Conservation (phyloP, 805 yeast genomes). For the Kodamaea neixiangensis region DNA sequence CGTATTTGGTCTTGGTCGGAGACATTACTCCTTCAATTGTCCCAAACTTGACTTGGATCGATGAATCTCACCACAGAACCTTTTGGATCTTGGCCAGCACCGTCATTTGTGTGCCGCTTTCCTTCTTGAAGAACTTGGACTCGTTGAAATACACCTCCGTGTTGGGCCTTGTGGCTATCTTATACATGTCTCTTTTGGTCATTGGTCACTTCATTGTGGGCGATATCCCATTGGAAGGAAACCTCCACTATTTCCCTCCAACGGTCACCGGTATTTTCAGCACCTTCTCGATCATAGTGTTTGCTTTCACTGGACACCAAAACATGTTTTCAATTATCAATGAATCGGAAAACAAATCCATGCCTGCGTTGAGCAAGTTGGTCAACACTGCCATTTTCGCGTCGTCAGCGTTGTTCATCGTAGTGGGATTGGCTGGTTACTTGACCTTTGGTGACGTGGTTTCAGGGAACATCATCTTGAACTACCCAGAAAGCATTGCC, state of each 20-base stretch:
- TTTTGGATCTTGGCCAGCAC: slow-evolving; percentile 62
- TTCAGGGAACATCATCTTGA: slow-evolving; percentile 74
- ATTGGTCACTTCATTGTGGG: slow-evolving; percentile 64
- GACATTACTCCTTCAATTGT: slow-evolving; percentile 67
- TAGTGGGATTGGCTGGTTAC: slow-evolving; percentile 83
- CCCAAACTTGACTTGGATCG: slow-evolving; percentile 22
- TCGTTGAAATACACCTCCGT: slow-evolving; percentile 85
- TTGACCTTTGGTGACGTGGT: slow-evolving; percentile 83
- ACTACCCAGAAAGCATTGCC: slow-evolving; percentile 63
- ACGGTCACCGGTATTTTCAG: slow-evolving; percentile 54
- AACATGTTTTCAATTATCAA: slow-evolving; percentile 89
- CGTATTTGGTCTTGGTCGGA: slow-evolving; percentile 69
- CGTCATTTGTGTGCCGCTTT: slow-evolving; percentile 54
- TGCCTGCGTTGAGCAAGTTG: slow-evolving; percentile 47
- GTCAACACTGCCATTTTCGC: slow-evolving; percentile 55
- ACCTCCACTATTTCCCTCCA: slow-evolving; percentile 31
- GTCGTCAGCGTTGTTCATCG: slow-evolving; percentile 62
- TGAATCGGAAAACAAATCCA: slow-evolving; percentile 63
- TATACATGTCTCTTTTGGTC: slow-evolving; percentile 72
- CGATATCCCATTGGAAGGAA: slow-evolving; percentile 44
- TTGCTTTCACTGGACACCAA: slow-evolving; percentile 95
- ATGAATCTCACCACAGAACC: slow-evolving; percentile 36
- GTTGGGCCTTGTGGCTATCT: slow-evolving; percentile 79
- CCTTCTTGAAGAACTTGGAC: slow-evolving; percentile 73
- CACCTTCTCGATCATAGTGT: slow-evolving; percentile 87